Evolutionary conservation across 495 filamentous ascomycete genomes (phyloP), one percentile per base, ranked within the genome.

Genomic region (Aspergillus conjunctus): DNA sequence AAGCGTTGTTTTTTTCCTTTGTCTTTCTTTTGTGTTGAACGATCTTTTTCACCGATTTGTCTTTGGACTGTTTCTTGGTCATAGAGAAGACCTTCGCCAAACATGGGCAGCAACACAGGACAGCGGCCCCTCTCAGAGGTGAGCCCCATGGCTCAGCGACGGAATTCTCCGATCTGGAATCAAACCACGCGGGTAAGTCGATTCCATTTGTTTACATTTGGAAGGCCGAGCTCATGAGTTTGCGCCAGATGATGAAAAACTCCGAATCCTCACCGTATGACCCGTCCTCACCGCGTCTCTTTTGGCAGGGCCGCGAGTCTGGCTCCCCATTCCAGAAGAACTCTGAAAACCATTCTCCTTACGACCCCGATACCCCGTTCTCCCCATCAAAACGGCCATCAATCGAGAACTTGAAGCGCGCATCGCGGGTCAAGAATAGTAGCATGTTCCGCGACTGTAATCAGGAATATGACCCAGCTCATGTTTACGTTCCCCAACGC

Each of bases 361-460:
- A 86, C 70, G 84, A 81, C 49, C 79, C 84, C 69, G 74, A 85
- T 77, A 50, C 75, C 68, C 86, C 89, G 11, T 85, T 85, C 17
- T 87, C 87, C 20, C 87, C 88, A 1, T 79, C 82, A 0, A 88
- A 90, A 67, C 88, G 93, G 62, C 88, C 91, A 6, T 97, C 93
- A 11, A 88, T 98, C 57, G 94, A 98, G 75, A 91, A 92, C 51
- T 75, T 98, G 58, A 95, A 97, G 78, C 88, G 89, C 64, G 92
- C 89, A 4, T 96, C 93, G 41, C 88, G 94, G 43, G 94, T 98
- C 52, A 96, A 94, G 77, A 98, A 97, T 77, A 94, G 92, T 80
- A 93, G 85, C 77, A 96, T 97, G 81, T 90, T 96, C 66, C 89
- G 91, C 31, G 91, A 96, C 72, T 84, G 90, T 63, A 90, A 91